Percentiles rank a stretch among this genome's conserved stretches.
Conservation (phyloP, 2,329 filamentous ascomycete species). For the Talaromyces pinophilus region DNA sequence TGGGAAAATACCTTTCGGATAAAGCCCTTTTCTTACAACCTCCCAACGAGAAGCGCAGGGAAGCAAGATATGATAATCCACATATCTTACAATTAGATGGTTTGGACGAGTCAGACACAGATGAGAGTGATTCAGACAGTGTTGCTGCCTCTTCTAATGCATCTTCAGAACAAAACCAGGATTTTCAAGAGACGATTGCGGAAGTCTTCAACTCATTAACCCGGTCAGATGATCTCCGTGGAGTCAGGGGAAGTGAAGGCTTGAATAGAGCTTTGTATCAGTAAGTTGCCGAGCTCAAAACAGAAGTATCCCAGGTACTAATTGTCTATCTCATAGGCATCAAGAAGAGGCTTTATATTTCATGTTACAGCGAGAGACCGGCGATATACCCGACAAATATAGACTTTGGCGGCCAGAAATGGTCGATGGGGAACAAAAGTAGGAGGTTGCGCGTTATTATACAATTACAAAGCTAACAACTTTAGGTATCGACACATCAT, state of each 20-base stretch:
- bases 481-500: slow-evolving; percentile 43
- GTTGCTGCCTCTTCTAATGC: background rate
- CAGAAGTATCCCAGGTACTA: background rate
- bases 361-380: slow-evolving; percentile 26
- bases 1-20: slow-evolving; percentile 8
- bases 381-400: slow-evolving; percentile 33
- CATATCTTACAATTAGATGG: slow-evolving; percentile 12
- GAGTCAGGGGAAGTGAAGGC: slow-evolving; percentile 14
- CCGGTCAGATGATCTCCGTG: slow-evolving; percentile 9
- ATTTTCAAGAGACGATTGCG: slow-evolving; percentile 11
- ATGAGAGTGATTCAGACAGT: background rate
- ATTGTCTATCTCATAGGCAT: background rate
- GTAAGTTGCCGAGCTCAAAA: background rate
- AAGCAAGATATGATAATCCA: slow-evolving; percentile 16
- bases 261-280: slow-evolving; percentile 11
- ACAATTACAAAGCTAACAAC: background rate
- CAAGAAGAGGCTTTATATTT: slow-evolving; percentile 18
- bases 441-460: slow-evolving; percentile 6
- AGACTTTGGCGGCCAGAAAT: slow-evolving; percentile 31
- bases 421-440: slow-evolving; percentile 30
- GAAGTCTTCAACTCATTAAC: slow-evolving; percentile 9
- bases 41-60: slow-evolving; percentile 11
- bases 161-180: background rate
- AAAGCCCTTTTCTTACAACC: slow-evolving; percentile 10
- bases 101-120: slow-evolving; percentile 5